Conservation (phyloP, 2,329 filamentous ascomycete species). For the Phaeomoniella chlamydospora region DNA sequence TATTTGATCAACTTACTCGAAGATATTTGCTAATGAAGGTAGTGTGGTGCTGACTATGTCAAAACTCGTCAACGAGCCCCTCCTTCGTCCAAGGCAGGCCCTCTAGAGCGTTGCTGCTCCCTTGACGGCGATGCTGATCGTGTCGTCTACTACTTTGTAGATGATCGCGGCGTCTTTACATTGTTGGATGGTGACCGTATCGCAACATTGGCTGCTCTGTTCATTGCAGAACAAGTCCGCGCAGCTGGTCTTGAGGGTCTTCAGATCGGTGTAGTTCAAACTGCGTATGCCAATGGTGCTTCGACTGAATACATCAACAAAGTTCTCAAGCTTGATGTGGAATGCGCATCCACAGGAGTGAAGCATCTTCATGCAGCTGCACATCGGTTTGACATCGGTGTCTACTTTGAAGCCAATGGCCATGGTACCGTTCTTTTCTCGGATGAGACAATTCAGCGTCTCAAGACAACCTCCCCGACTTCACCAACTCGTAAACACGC, state of each 20-base stretch:
- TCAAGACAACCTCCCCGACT: conserved; percentile 67
- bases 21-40: conserved; percentile 9
- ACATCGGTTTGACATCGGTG: conserved; percentile 82
- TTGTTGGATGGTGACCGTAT: conserved; percentile 96
- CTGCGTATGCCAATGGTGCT: conserved; percentile 92
- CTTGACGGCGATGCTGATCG: conserved; percentile 93
- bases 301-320: conserved; percentile 86
- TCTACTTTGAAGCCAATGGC: conserved; percentile 98
- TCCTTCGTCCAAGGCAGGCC: conserved; percentile 61
- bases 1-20: conserved; percentile 3
- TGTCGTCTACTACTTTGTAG: conserved; percentile 86
- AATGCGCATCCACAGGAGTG: conserved; percentile 89
- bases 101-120: conserved; percentile 71
- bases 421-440: conserved; percentile 96
- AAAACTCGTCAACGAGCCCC: conserved; percentile 93
- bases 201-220: conserved; percentile 82
- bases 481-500: conserved; percentile 86
- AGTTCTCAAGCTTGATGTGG: conserved; percentile 73
- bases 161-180: conserved; percentile 69
- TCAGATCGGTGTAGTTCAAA: conserved; percentile 89
- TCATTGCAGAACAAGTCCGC: conserved; percentile 76
- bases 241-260: conserved; percentile 66
- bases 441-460: conserved; percentile 61
- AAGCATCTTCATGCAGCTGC: conserved; percentile 98
- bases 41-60: conserved; percentile 93